A percentile compares a stretch with the other conserved stretches of the same genome.
These are phyloP conservation scores for Citropsis articulata DNA, from an alignment of 345 rosid genomes.

Conservation along the genomic window DNA sequence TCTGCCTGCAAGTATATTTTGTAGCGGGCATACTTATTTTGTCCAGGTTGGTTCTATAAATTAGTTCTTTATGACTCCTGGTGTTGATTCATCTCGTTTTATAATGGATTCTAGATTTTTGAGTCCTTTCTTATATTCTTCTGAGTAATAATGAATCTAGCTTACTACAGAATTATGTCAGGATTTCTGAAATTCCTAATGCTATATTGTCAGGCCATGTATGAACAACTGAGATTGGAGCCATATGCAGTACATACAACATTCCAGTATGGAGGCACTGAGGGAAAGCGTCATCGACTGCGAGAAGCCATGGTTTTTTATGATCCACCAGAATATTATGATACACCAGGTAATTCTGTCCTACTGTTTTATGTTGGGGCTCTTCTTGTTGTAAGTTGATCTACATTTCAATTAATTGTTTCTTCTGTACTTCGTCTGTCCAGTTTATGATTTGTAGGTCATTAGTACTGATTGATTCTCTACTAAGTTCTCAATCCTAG, in stretches of 20 bases:
- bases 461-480: neutral
- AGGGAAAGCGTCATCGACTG: conserved; percentile 93
- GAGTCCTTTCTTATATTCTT: neutral
- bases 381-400: too few species aligned
- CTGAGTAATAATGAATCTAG: neutral
- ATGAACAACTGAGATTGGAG: conserved; percentile 82
- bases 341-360: conserved; percentile 59
- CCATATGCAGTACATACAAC: conserved; percentile 98
- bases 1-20: conserved; percentile 92
- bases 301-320: conserved; percentile 87
- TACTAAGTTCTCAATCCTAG: neutral
- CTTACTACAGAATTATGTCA: neutral
- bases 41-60: conserved; percentile 64
- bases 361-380: neutral
- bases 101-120: neutral
- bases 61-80: conserved; percentile 2
- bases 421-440: neutral
- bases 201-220: conserved; percentile 61
- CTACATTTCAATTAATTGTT: neutral
- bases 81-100: neutral
- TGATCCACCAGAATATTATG: conserved; percentile 90
- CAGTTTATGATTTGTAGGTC: neutral
- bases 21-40: conserved; percentile 95
- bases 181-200: conserved; percentile 8
- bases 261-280: conserved; percentile 94